phyloP scores from a whole-genome alignment of 495 filamentous ascomycete species.

The Penicillium chermesinum region DNA sequence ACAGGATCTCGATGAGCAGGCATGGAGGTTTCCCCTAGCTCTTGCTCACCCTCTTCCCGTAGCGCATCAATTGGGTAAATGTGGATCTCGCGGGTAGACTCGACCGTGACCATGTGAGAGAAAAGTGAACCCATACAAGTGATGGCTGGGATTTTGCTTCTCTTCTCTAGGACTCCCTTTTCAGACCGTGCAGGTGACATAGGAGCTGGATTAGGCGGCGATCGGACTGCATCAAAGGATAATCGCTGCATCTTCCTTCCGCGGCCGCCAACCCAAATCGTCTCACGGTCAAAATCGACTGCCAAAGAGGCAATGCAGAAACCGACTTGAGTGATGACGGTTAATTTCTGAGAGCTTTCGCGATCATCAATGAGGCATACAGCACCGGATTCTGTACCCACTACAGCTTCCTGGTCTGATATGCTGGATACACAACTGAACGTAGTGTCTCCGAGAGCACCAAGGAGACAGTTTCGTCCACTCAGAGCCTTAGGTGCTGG shows the following conservation, averaged over 20 bases:
- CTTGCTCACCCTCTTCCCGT: conserved; percentile 28
- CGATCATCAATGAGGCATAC: conserved; percentile 65
- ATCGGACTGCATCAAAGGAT: conserved; percentile 34
- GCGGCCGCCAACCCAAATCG: conserved; percentile 53
- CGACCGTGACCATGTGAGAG: conserved; percentile 68
- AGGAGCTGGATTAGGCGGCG: conserved; percentile 15
- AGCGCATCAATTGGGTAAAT: conserved; percentile 45
- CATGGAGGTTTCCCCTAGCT: conserved; percentile 29
- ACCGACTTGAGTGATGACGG: conserved; percentile 26
- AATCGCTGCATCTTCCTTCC: conserved; percentile 37
- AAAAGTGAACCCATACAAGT: conserved; percentile 66
- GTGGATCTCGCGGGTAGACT: conserved; percentile 66
- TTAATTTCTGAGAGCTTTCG: conserved; percentile 62
- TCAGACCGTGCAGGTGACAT: conserved; percentile 22
- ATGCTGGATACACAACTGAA: conserved; percentile 77
- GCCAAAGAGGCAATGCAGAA: conserved; percentile 48
- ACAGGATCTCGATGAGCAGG: conserved; percentile 76
- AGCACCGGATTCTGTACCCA: conserved; percentile 46
- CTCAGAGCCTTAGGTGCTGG: conserved; percentile 51
- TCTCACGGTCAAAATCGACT: conserved; percentile 45
- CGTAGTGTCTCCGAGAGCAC: conserved; percentile 64
- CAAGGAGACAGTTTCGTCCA: conserved; percentile 56
- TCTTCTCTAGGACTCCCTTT: conserved; percentile 19
- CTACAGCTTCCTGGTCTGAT: conserved; percentile 51
- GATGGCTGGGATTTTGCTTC: conserved; percentile 31